phyloP scores from a whole-genome alignment of 768 basidiomycete species.

The Calvatia gigantea region DNA sequence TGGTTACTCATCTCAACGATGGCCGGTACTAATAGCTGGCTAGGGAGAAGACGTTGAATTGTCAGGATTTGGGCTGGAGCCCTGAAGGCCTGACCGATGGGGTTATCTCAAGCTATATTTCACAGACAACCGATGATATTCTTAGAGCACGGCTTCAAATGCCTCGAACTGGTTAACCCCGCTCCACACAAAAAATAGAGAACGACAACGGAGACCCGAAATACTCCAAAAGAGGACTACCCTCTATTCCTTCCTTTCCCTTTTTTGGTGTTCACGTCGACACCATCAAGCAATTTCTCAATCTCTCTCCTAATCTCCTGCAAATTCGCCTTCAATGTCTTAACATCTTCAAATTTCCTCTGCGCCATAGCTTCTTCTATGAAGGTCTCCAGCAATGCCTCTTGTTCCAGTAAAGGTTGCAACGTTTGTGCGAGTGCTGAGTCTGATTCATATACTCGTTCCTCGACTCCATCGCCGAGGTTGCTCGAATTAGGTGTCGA shows the following conservation, averaged over 20 bases:
- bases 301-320: constrained; percentile 85
- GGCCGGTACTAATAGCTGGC: too few relatives aligned
- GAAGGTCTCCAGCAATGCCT: constrained; percentile 85
- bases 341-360: constrained; percentile 94
- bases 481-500: constrained; percentile 12
- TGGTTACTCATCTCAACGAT: too few relatives aligned
- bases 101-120: too few relatives aligned
- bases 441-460: constrained; percentile 51
- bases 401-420: constrained; percentile 92
- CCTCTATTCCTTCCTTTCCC: constrained; percentile 3
- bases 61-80: too few relatives aligned
- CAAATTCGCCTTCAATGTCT: constrained; percentile 75
- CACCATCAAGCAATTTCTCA: constrained; percentile 49
- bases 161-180: neutral
- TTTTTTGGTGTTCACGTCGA: constrained; percentile 12
- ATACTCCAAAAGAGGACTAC: neutral
- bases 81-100: too few relatives aligned
- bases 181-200: neutral
- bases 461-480: constrained; percentile 15
- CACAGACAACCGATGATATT: too few relatives aligned
- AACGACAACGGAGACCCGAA: neutral
- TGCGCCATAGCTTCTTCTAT: constrained; percentile 87
- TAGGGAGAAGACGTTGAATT: too few relatives aligned
- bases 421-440: constrained; percentile 68
- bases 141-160: too few relatives aligned